Evolutionary conservation across 805 yeast genomes (phyloP).

Genomic region (Candida quercuum): DNA sequence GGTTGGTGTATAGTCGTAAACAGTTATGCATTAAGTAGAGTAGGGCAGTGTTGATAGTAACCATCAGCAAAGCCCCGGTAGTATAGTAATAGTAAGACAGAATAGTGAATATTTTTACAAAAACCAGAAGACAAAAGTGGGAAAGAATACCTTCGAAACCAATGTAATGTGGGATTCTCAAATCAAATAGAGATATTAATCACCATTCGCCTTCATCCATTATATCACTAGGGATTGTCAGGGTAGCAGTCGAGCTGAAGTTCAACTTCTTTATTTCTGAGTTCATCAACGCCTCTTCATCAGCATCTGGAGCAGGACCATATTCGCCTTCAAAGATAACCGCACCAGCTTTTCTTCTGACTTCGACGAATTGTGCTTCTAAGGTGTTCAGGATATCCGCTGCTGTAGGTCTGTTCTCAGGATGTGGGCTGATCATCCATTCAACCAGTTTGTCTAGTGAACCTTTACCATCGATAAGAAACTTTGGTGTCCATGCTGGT

Average conservation of each 20-base stretch:
- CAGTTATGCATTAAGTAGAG: background rate
- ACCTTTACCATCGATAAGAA: constrained; percentile 66
- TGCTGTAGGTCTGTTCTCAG: constrained; percentile 77
- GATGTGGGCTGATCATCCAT: constrained; percentile 87
- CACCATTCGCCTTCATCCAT: constrained; percentile 21
- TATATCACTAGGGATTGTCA: constrained; percentile 16
- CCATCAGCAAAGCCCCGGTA: background rate
- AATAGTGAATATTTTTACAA: background rate
- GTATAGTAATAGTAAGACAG: too few relatives aligned
- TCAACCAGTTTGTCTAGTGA: constrained; percentile 75
- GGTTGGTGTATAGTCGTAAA: too few relatives aligned
- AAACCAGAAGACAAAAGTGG: background rate
- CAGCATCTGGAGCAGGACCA: constrained; percentile 66
- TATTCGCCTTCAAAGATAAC: constrained; percentile 93
- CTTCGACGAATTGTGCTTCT: constrained; percentile 76
- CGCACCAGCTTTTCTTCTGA: constrained; percentile 84
- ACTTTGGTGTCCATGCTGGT: constrained; percentile 88
- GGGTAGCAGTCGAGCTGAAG: constrained; percentile 11
- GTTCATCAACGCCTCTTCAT: constrained; percentile 22
- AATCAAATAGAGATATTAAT: too few relatives aligned
- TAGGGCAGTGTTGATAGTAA: constrained; percentile 1
- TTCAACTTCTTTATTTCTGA: constrained; percentile 17
- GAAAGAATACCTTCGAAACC: too few relatives aligned
- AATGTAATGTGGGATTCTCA: too few relatives aligned
- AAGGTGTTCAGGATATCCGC: constrained; percentile 58